phyloP scores from a whole-genome alignment of 805 yeast genomes.

The Maudiozyma pseudohumilis region DNA sequence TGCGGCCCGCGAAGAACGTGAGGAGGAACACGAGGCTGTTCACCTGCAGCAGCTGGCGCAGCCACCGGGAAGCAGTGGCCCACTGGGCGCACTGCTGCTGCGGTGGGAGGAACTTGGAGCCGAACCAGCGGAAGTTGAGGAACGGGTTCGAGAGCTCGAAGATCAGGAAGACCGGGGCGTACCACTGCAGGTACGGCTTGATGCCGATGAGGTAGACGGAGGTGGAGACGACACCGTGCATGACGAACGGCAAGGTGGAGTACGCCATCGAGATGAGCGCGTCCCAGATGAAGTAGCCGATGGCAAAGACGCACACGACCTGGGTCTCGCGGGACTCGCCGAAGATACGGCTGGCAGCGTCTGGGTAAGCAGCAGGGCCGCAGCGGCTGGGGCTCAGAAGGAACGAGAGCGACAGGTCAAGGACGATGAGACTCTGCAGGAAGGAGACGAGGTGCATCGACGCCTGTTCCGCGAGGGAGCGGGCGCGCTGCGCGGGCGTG shows the following conservation, averaged over 20 bases:
- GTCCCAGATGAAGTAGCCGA: slow-evolving; percentile 87
- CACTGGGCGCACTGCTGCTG: slow-evolving; percentile 31
- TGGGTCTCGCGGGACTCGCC: slow-evolving; percentile 18
- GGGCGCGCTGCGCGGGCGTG: slow-evolving; percentile 9
- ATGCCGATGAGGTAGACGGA: slow-evolving; percentile 57
- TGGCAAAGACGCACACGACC: slow-evolving; percentile 33
- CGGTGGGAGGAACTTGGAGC: slow-evolving; percentile 27
- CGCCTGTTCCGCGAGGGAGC: slow-evolving; percentile 19
- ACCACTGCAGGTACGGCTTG: slow-evolving; percentile 65
- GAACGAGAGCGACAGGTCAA: slow-evolving; percentile 31
- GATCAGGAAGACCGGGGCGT: slow-evolving; percentile 66
- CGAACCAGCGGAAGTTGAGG: slow-evolving; percentile 82
- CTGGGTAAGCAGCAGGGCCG: slow-evolving; percentile 9
- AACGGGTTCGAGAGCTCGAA: slow-evolving; percentile 86
- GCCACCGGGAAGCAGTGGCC: no score
- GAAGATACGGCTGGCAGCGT: slow-evolving; percentile 21
- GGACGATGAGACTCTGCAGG: slow-evolving; percentile 65
- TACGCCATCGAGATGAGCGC: slow-evolving; percentile 49
- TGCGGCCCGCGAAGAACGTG: slow-evolving; percentile 62
- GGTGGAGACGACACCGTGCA: slow-evolving; percentile 64
- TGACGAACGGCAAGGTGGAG: slow-evolving; percentile 56
- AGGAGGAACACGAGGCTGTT: slow-evolving; percentile 40
- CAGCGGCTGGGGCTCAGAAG: slow-evolving; percentile 6
- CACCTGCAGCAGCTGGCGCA: slow-evolving; percentile 27
- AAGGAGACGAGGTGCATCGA: slow-evolving; percentile 67